A percentile compares a stretch with the other conserved stretches of the same genome.
These are phyloP conservation scores for Plantago ovata DNA, from an alignment of 257 asterid genomes.

Conservation along the genomic window DNA sequence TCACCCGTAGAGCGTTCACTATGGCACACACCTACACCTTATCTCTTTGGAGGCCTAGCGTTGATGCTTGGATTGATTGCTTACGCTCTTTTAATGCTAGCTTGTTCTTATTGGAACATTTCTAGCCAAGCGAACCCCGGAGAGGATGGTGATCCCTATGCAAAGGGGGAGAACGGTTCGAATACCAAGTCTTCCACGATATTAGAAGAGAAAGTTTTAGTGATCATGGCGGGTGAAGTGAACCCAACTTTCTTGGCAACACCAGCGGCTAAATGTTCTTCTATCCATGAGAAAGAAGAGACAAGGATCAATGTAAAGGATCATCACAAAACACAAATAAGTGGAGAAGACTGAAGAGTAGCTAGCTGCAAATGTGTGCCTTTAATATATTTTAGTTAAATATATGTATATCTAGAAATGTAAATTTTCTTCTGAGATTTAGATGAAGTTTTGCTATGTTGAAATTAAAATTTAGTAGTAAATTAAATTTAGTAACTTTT, in stretches of 20 bases:
- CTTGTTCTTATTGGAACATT: conserved; percentile 65
- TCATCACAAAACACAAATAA: conserved; percentile 5
- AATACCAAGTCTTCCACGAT: conserved; percentile 29
- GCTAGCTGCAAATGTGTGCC: conserved; percentile 14
- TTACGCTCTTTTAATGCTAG: conserved; percentile 61
- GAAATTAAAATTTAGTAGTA: too few relatives aligned
- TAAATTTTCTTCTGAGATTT: conserved; percentile 39
- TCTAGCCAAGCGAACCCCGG: conserved; percentile 28
- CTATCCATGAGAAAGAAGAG: conserved; percentile 25
- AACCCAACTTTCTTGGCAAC: conserved; percentile 64
- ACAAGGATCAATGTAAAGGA: background rate
- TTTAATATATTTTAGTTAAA: background rate
- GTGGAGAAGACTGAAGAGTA: conserved; percentile 21
- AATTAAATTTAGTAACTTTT: too few relatives aligned
- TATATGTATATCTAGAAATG: conserved; percentile 7
- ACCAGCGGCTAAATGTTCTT: conserved; percentile 20
- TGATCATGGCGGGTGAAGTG: conserved; percentile 64
- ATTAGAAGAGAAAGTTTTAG: conserved; percentile 54
- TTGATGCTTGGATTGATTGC: conserved; percentile 63
- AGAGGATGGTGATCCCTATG: conserved; percentile 25
- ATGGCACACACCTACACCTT: conserved; percentile 74
- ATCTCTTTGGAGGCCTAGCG: conserved; percentile 67
- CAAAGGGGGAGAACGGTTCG: conserved; percentile 33
- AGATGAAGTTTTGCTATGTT: too few relatives aligned
- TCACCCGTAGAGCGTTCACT: conserved; percentile 41